These are phyloP conservation scores for Nakazawaea sp. DNA, from an alignment of 805 yeast genomes.

Conservation along the genomic window DNA sequence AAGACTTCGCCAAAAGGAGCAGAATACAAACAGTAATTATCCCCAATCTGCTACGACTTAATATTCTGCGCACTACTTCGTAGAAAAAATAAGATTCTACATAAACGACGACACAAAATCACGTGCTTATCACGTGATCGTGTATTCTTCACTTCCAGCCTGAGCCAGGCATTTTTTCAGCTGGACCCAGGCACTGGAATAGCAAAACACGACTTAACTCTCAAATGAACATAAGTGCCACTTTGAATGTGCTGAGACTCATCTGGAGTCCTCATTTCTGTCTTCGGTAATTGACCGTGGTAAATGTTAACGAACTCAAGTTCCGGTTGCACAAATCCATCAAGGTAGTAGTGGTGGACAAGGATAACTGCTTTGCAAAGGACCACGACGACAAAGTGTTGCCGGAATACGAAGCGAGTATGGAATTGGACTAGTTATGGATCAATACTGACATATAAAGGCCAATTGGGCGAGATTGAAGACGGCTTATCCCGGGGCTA, in stretches of 20 bases:
- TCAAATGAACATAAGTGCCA: slow-evolving; percentile 74
- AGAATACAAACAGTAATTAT: no score
- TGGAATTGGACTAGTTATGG: neutral
- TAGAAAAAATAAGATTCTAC: no score
- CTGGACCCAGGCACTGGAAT: no score
- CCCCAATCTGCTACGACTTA: no score
- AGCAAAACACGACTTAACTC: no score
- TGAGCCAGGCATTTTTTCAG: no score
- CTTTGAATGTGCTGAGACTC: slow-evolving; percentile 57
- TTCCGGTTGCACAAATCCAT: slow-evolving; percentile 26
- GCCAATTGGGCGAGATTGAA: slow-evolving; percentile 50
- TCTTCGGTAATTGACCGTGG: slow-evolving; percentile 61
- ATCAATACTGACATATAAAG: slow-evolving; percentile 8
- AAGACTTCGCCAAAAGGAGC: no score
- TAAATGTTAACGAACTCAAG: slow-evolving; percentile 27
- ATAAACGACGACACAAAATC: no score
- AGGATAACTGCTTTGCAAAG: slow-evolving; percentile 91
- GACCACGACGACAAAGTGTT: slow-evolving; percentile 76
- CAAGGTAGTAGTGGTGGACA: slow-evolving; percentile 80
- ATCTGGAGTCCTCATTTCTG: slow-evolving; percentile 60
- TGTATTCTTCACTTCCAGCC: no score
- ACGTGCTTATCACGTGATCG: no score
- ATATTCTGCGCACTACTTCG: no score
- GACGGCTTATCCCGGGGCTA: slow-evolving; percentile 52
- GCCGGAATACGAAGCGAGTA: slow-evolving; percentile 52